Evolutionary conservation across 495 filamentous ascomycete genomes (phyloP), one percentile per base, ranked within the genome.

Genomic region (Schizothecium vesticola): DNA sequence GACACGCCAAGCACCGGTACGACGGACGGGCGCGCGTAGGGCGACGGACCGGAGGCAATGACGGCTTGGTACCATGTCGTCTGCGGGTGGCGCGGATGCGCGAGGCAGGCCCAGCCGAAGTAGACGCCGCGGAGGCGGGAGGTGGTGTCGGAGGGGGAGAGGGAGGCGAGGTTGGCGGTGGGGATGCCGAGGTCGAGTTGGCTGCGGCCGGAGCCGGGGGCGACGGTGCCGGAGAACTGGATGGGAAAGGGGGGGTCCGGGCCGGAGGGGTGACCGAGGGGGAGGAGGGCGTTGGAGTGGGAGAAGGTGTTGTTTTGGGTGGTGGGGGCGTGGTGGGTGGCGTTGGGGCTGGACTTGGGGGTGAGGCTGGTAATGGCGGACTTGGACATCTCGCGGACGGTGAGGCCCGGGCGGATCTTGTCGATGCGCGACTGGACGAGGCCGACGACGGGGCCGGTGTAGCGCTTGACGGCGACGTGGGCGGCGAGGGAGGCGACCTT

Each of bases 181-280:
- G 80, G 77, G 9, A 78, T 69, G 5, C 73, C 71, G 2, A 76
- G 68, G 64, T 82, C 74, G 13, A 65, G 65, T 58, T 51, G 59
- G 29, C 72, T 72, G 43, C 72, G 70, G 1, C 80, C 80, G 0
- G 76, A 78, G 11, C 78, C 80, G 4, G 62, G 66, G 7, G 76
- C 69, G 8, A 84, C 77, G 16, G 77, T 78, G 8, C 79, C 84
- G n/a, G 73, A 72, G 64, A 91, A 86, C 10, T 78, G 77, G 55
- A 90, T 76, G 0, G 89, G 89, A 64, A 87, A 89, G 2, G 88
- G 89, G 1, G 79, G 59, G 67, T 82, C 74, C 0, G 88, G 87
- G 2, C 88, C 87, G 5, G 77, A 63, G 12, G 87, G 83, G 8
- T 77, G 25, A 8, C 67, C 70, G 51, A 74, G 33, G 6, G 59